phyloP scores from a whole-genome alignment of 176 grass and related monocot genomes.

The Carex parvula region DNA sequence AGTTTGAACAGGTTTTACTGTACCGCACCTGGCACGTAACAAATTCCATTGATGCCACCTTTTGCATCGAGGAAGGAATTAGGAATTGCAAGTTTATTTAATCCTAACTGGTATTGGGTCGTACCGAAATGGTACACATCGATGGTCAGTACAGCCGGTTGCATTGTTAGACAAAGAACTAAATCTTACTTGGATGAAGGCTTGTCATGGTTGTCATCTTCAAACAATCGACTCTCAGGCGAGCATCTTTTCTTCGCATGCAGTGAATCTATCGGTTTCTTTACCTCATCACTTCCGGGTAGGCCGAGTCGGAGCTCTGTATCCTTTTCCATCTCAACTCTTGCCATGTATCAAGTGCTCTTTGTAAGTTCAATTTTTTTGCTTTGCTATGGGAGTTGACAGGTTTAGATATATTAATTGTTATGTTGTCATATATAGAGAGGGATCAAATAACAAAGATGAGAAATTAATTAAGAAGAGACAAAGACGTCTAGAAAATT shows the following conservation, averaged over 20 bases:
- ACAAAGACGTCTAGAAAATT: neutral
- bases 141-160: neutral
- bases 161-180: neutral
- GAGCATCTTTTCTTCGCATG: constrained; percentile 10
- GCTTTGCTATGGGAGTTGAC: neutral
- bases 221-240: neutral
- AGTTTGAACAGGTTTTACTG: too few species aligned
- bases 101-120: neutral
- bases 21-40: neutral
- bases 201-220: neutral
- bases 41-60: neutral
- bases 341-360: neutral
- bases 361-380: neutral
- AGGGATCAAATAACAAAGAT: constrained; percentile 10
- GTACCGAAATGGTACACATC: neutral
- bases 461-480: constrained; percentile 6
- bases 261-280: neutral
- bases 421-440: neutral
- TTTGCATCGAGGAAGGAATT: neutral
- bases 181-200: constrained; percentile 28
- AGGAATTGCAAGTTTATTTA: neutral
- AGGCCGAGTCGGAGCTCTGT: constrained; percentile 38
- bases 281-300: constrained; percentile 6
- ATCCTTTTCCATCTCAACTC: constrained; percentile 21
- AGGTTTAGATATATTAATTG: neutral